Conservation (phyloP, 257 asterid species). For the Rauvolfia tetraphylla region DNA sequence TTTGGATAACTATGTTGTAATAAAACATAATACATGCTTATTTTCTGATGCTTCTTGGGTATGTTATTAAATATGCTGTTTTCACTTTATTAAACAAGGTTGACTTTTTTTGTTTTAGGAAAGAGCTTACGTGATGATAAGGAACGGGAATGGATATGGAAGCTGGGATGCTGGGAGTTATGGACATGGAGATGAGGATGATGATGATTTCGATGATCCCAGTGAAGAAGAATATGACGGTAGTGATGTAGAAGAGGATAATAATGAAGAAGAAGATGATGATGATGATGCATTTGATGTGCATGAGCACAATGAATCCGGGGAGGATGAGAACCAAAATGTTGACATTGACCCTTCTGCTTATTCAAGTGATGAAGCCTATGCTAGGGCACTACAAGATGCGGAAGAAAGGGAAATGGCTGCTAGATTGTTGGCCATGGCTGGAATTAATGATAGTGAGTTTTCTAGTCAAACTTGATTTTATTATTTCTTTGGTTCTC, state of each 20-base stretch:
- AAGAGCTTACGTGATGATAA: conserved; percentile 92
- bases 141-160: conserved; percentile 60
- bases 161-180: conserved; percentile 73
- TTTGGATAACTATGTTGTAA: neutral
- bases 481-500: conserved; percentile 3
- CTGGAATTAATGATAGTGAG: conserved; percentile 73
- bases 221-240: conserved; percentile 70
- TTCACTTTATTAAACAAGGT: neutral
- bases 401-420: conserved; percentile 93
- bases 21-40: neutral
- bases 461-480: conserved; percentile 3
- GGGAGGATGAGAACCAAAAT: conserved; percentile 45
- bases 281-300: conserved; percentile 62
- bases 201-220: conserved; percentile 54
- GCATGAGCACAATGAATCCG: conserved; percentile 52
- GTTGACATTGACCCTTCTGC: conserved; percentile 79
- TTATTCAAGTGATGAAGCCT: conserved; percentile 88
- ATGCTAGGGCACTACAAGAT: conserved; percentile 94
- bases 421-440: conserved; percentile 74
- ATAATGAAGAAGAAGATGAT: conserved; percentile 29
- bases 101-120: conserved; percentile 43
- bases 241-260: conserved; percentile 52
- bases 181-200: conserved; percentile 45
- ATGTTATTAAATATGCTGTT: neutral
- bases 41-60: neutral